These are phyloP conservation scores for Lichtheimia corymbifera DNA, from an alignment of 371 early-diverging fungal genomes.

Conservation along the genomic window DNA sequence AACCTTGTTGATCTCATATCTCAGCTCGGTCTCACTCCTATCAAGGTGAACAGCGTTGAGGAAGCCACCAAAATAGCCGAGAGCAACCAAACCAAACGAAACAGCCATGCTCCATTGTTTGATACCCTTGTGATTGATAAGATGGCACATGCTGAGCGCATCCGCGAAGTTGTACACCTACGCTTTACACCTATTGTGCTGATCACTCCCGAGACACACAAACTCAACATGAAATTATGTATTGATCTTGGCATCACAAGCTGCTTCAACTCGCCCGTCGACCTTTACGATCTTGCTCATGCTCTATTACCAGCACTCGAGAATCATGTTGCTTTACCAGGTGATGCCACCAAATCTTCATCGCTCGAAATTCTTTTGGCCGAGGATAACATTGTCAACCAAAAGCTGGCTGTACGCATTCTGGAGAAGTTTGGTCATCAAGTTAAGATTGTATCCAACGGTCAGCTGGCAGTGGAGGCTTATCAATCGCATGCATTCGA, in stretches of 20 bases:
- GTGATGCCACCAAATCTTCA: slow-evolving; percentile 47
- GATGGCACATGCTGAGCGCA: slow-evolving; percentile 3
- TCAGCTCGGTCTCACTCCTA: slow-evolving; percentile 17
- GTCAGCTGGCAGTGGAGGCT: slow-evolving; percentile 72
- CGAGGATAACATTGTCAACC: slow-evolving; percentile 85
- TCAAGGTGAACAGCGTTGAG: slow-evolving; percentile 26
- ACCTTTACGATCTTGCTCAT: slow-evolving; percentile 62
- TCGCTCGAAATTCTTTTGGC: slow-evolving; percentile 73
- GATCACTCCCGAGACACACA: slow-evolving; percentile 36
- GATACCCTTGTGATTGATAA: slow-evolving; percentile 12
- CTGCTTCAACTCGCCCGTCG: slow-evolving; percentile 58
- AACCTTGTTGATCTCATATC: neutral
- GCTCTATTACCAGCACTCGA: slow-evolving; percentile 72
- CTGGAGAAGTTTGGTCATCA: slow-evolving; percentile 77
- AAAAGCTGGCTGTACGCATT: slow-evolving; percentile 74
- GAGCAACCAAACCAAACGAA: slow-evolving; percentile 4
- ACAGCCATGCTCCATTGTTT: slow-evolving; percentile 1
- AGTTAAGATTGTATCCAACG: slow-evolving; percentile 72
- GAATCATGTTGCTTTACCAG: slow-evolving; percentile 58
- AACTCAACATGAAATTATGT: slow-evolving; percentile 54
- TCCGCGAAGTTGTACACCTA: slow-evolving; percentile 42
- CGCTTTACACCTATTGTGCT: slow-evolving; percentile 63
- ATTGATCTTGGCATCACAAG: slow-evolving; percentile 61
- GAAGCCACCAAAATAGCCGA: slow-evolving; percentile 26
- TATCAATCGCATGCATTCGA: slow-evolving; percentile 62